phyloP scores from a whole-genome alignment of 2,329 filamentous ascomycete species.

The Trichoderma pleuroti region DNA sequence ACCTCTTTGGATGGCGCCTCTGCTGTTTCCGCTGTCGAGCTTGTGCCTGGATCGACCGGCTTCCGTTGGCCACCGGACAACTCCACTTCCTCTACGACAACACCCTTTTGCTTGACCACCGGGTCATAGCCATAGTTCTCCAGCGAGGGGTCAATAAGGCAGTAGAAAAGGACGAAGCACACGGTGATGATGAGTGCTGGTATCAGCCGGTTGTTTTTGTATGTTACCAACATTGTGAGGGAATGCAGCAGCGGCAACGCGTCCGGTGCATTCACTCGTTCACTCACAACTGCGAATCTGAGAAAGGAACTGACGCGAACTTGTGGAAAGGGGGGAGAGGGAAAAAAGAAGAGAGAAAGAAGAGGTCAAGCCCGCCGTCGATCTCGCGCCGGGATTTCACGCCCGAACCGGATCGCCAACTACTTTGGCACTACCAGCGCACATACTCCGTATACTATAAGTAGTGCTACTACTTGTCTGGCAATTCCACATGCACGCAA shows the following conservation, averaged over 20 bases:
- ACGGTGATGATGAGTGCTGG: conserved; percentile 24
- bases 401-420: conserved; percentile 7
- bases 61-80: background rate
- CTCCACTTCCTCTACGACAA: background rate
- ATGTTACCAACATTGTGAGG: conserved; percentile 23
- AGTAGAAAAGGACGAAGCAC: conserved; percentile 23
- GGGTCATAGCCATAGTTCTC: conserved; percentile 18
- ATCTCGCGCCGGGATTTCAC: background rate
- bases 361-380: background rate
- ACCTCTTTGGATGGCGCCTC: background rate
- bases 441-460: background rate
- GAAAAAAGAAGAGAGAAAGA: background rate
- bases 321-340: background rate
- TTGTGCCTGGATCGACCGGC: background rate
- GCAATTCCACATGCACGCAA: background rate
- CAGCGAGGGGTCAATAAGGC: conserved; percentile 22
- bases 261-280: background rate
- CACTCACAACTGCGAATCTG: background rate
- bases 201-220: conserved; percentile 26
- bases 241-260: background rate
- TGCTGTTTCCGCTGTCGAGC: background rate
- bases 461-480: background rate
- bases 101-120: background rate
- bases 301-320: background rate
- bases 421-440: background rate